Base-by-base conservation (phyloP, 352 stramenopile species). In the Phytophthora pini region DNA sequence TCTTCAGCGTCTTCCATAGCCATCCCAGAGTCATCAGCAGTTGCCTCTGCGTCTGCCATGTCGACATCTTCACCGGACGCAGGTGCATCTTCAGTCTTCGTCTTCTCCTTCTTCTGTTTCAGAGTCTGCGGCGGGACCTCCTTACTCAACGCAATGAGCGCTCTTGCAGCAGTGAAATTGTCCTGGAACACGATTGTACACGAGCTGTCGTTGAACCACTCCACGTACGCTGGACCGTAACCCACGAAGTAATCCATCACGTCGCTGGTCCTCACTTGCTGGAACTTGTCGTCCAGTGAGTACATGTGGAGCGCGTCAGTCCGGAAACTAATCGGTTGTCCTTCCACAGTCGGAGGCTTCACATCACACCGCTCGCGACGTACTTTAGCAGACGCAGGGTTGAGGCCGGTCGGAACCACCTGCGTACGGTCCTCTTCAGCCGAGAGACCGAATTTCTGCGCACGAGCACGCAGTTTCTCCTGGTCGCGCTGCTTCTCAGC, bases 191-290 rank as follows among this genome's bases (percentile, higher is more conserved):
- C 82, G 15, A 95, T 68, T 1, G 85, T 95, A 51, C 85, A 94
- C 53, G 85, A 84, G 44, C 82, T 92, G 73, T 95, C 85, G 73
- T 95, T 93, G 68, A 94, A 77, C 87, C 87, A 95, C 59, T 95
- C 87, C 41, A 95, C 84, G 70, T 95, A 95, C 20, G 84, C 91
- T 12, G 87, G 87, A 0, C 85, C 84, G 55, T 92, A 95, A 6
- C 84, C 87, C 1, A 72, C 61, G 56, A 95, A 95, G 49, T 94
- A 95, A 39, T 67, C 78, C 61, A 94, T 71, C 15, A 95, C 68
- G 54, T 95, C 87, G 54, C 72, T 90, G 45, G 85, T 94, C 40
- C 87, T 84, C 17, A 95, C 86, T 52, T 88, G 78, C 56, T 92
- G 87, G 48, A 94, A 94, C 17, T 79, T 77, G 2, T 91, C 79